Evolutionary conservation across 2,329 filamentous ascomycete genomes (phyloP).

Genomic region (Claviceps digitariae): DNA sequence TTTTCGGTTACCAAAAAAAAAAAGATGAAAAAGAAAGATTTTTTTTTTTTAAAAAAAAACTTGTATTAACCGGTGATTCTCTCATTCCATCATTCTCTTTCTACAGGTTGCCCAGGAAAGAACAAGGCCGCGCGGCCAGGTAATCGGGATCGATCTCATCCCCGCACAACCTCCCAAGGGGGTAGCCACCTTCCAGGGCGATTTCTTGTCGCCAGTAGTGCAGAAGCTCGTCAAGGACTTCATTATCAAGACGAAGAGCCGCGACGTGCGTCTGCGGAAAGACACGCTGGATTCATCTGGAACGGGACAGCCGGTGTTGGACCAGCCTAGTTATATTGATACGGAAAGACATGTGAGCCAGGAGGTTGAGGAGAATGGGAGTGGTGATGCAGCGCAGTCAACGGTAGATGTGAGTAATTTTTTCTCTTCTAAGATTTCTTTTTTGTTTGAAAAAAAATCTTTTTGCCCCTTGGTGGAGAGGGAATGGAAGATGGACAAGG

Average conservation of each 20-base stretch:
- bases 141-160: slow-evolving; percentile 89
- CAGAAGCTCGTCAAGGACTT: slow-evolving; percentile 65
- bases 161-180: slow-evolving; percentile 82
- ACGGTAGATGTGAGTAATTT: slow-evolving; percentile 49
- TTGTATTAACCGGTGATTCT: neutral
- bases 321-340: slow-evolving; percentile 51
- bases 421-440: neutral
- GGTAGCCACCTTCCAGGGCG: slow-evolving; percentile 88
- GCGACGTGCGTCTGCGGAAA: slow-evolving; percentile 6
- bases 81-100: neutral
- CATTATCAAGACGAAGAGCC: slow-evolving; percentile 43
- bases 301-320: slow-evolving; percentile 16
- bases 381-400: slow-evolving; percentile 8
- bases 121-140: slow-evolving; percentile 61
- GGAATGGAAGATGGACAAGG: neutral
- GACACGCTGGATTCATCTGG: neutral
- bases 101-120: slow-evolving; percentile 63
- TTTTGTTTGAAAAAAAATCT: too few relatives aligned
- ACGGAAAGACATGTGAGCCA: slow-evolving; percentile 35
- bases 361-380: slow-evolving; percentile 9
- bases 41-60: too few relatives aligned
- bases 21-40: too few relatives aligned
- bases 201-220: slow-evolving; percentile 69
- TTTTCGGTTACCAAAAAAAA: neutral
- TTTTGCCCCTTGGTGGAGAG: neutral